Conservation (phyloP, 139 green algal genomes). For the Coelastrella sp. region DNA sequence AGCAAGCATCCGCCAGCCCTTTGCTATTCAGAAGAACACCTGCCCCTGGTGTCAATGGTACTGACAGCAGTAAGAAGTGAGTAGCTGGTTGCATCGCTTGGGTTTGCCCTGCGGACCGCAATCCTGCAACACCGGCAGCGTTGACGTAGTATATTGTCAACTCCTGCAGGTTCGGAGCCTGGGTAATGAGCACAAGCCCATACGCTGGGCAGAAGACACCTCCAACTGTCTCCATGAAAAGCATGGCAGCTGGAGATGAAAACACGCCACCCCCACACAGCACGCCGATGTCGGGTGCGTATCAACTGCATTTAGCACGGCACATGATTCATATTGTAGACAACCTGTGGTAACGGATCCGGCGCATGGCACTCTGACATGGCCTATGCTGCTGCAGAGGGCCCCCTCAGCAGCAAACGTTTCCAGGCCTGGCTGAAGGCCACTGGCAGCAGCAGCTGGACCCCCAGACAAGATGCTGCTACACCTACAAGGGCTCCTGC, state of each 20-base stretch:
- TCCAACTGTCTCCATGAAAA: slow-evolving; percentile 31
- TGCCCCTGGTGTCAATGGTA: not conserved
- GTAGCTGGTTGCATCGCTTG: not conserved
- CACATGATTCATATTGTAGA: too few species aligned
- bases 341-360: too few species aligned
- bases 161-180: slow-evolving; percentile 32
- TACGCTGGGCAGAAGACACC: slow-evolving; percentile 25
- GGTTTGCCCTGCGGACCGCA: not conserved
- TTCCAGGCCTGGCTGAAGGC: slow-evolving; percentile 41
- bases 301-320: not conserved
- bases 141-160: not conserved
- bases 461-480: not conserved
- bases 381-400: not conserved
- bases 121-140: not conserved
- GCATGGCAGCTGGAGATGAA: slow-evolving; percentile 17
- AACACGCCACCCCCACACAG: slow-evolving; percentile 30
- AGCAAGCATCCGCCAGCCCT: not conserved
- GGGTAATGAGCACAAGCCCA: slow-evolving; percentile 39
- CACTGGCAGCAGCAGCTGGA: slow-evolving; percentile 36
- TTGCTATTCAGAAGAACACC: slow-evolving; percentile 26
- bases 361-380: too few species aligned
- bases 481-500: slow-evolving; percentile 18
- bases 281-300: not conserved
- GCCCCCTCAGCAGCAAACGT: not conserved
- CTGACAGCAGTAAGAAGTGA: slow-evolving; percentile 22